phyloP scores from a whole-genome alignment of 1,284 basidiomycete species.

The Mycosarcoma maydis region DNA sequence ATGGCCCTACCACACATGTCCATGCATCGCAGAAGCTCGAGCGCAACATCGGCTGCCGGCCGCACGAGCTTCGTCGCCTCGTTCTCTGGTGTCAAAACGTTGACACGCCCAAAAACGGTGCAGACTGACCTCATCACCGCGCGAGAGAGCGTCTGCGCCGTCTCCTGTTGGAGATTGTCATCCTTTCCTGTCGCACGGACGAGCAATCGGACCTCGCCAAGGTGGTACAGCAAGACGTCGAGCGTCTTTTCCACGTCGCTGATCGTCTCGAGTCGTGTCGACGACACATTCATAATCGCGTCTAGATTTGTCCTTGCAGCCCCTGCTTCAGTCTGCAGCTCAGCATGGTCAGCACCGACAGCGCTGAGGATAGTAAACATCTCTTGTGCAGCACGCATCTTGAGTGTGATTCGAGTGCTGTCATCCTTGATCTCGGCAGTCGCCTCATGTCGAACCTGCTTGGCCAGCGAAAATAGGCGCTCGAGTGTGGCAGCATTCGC shows the following conservation, averaged over 20 bases:
- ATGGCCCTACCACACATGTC: background rate
- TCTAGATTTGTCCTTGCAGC: background rate
- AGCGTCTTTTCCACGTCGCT: slow-evolving; percentile 8
- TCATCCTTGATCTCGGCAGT: slow-evolving; percentile 1
- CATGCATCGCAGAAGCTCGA: slow-evolving; percentile 27
- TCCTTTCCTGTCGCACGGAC: background rate
- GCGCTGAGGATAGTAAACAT: slow-evolving; percentile 1
- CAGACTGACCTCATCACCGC: slow-evolving; percentile 3
- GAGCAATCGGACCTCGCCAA: slow-evolving; percentile 21
- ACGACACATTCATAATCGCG: slow-evolving; percentile 4
- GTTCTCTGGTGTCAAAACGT: background rate
- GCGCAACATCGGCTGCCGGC: slow-evolving; percentile 11
- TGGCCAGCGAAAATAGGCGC: slow-evolving; percentile 5
- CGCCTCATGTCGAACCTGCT: slow-evolving; percentile 7
- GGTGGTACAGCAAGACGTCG: slow-evolving; percentile 22
- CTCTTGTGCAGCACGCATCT: slow-evolving; percentile 26
- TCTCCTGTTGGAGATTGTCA: background rate
- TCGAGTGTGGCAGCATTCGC: background rate
- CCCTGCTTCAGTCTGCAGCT: background rate
- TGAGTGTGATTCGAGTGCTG: slow-evolving; percentile 8
- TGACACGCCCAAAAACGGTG: slow-evolving; percentile 7
- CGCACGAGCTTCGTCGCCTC: background rate
- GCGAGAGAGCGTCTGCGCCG: background rate
- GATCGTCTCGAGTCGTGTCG: background rate
- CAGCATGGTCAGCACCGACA: background rate